Evolutionary conservation across 306 rosid species (phyloP).

Genomic region (Hippophae rhamnoides): DNA sequence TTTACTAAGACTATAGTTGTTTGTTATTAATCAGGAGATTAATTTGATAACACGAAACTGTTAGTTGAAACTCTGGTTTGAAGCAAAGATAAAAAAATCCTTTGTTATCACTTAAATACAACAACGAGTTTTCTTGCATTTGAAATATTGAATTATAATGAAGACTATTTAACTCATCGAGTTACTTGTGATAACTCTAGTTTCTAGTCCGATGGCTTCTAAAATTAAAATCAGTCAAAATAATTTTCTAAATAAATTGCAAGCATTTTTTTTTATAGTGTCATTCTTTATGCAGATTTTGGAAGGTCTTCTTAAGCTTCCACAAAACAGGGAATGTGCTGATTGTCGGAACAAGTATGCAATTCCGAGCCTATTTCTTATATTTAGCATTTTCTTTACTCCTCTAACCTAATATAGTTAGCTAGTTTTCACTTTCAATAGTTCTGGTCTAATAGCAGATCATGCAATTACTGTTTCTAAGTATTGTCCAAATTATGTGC

Average conservation of each 20-base stretch:
- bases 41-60: neutral
- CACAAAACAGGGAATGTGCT: conserved; percentile 81
- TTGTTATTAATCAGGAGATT: neutral
- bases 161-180: no score
- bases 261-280: conserved; percentile 5
- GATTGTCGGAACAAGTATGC: conserved; percentile 73
- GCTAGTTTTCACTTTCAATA: no score
- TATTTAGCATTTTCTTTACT: neutral
- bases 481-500: no score
- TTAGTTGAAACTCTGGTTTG: neutral
- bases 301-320: conserved; percentile 70
- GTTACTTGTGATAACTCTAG: no score
- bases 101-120: neutral
- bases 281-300: conserved; percentile 50
- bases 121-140: neutral
- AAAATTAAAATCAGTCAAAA: no score
- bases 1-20: no score
- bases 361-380: conserved; percentile 15
- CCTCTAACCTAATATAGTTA: neutral
- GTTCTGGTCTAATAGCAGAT: no score
- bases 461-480: no score
- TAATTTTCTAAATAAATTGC: neutral
- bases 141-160: neutral
- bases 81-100: neutral
- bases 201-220: no score